Percentiles rank a stretch among this genome's conserved stretches.
phyloP scores from a whole-genome alignment of 1,139 yeast genomes.

The Blastobotrys aristatus region DNA sequence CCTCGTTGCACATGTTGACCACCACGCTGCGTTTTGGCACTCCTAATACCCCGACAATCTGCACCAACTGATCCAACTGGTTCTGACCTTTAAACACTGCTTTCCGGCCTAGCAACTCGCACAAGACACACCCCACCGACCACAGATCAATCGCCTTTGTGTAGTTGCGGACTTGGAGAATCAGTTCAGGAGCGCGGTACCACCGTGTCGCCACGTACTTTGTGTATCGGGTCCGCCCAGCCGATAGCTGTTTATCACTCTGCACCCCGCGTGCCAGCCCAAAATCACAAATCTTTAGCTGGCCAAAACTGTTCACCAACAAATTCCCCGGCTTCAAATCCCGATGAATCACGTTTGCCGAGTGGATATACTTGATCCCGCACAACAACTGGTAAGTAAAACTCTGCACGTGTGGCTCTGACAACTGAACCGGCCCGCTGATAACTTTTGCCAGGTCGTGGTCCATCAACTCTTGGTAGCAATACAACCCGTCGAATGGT shows the following conservation, averaged over 20 bases:
- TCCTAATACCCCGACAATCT: conserved; percentile 71
- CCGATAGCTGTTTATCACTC: not conserved
- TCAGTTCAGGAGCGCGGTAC: conserved; percentile 92
- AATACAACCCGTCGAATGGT: conserved; percentile 81
- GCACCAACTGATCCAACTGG: conserved; percentile 77
- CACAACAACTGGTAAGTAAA: conserved; percentile 74
- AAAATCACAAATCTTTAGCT: conserved; percentile 76
- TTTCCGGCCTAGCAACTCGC: conserved; percentile 76
- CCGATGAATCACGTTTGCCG: conserved; percentile 69
- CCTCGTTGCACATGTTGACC: conserved; percentile 11
- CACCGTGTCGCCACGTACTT: conserved; percentile 92
- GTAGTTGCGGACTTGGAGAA: conserved; percentile 52
- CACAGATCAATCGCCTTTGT: conserved; percentile 70
- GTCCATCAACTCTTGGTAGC: conserved; percentile 77
- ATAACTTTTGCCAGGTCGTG: conserved; percentile 75
- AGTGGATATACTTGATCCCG: conserved; percentile 76
- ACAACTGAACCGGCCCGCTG: conserved; percentile 60
- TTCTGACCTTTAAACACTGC: conserved; percentile 83
- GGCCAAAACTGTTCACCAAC: conserved; percentile 65
- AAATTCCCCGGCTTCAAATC: conserved; percentile 85
- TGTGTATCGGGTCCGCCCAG: conserved; percentile 40
- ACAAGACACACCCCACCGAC: conserved; percentile 92
- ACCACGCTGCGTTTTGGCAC: conserved; percentile 68
- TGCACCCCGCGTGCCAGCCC: conserved; percentile 76
- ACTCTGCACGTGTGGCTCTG: conserved; percentile 77